A percentile compares a stretch with the other conserved stretches of the same genome.
These are phyloP conservation scores for Myxozyma vanderwaltii DNA, from an alignment of 805 yeast genomes.

Conservation along the genomic window DNA sequence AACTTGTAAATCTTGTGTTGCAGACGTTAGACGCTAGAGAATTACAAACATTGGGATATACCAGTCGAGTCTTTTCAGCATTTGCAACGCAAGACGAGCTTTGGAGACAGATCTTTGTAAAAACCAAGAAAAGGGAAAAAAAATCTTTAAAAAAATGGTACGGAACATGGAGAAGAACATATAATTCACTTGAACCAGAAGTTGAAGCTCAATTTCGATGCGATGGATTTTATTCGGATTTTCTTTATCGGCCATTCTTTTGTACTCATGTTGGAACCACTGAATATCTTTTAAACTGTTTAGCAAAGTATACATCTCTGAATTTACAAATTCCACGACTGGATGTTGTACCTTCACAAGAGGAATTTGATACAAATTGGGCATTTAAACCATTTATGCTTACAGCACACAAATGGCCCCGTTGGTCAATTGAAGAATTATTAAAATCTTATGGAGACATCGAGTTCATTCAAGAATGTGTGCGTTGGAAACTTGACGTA, in stretches of 20 bases:
- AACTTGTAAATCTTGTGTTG: slow-evolving; percentile 57
- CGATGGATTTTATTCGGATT: slow-evolving; percentile 65
- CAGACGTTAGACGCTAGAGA: slow-evolving; percentile 53
- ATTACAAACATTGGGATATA: slow-evolving; percentile 55
- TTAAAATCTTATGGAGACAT: slow-evolving; percentile 58
- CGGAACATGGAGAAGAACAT: slow-evolving; percentile 80
- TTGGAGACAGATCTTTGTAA: slow-evolving; percentile 65
- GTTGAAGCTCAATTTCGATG: slow-evolving; percentile 53
- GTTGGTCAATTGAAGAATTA: slow-evolving; percentile 59
- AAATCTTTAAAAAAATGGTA: slow-evolving; percentile 54
- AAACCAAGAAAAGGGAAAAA: no score
- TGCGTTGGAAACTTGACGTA: slow-evolving; percentile 68
- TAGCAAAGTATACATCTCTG: slow-evolving; percentile 47
- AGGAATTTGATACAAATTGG: slow-evolving; percentile 52
- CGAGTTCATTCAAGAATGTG: slow-evolving; percentile 80
- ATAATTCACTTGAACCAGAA: slow-evolving; percentile 44
- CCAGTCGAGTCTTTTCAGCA: slow-evolving; percentile 72
- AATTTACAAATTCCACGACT: slow-evolving; percentile 57
- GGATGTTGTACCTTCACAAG: slow-evolving; percentile 49
- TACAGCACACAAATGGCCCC: slow-evolving; percentile 56
- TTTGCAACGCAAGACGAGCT: slow-evolving; percentile 74
- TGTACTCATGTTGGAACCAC: slow-evolving; percentile 70
- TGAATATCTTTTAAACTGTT: slow-evolving; percentile 47
- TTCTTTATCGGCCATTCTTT: slow-evolving; percentile 80
- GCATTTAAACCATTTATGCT: slow-evolving; percentile 67